A percentile compares a stretch with the other conserved stretches of the same genome.
These are phyloP conservation scores for Ceratobasidium sp. DNA, from an alignment of 1,284 basidiomycete species.

Conservation along the genomic window DNA sequence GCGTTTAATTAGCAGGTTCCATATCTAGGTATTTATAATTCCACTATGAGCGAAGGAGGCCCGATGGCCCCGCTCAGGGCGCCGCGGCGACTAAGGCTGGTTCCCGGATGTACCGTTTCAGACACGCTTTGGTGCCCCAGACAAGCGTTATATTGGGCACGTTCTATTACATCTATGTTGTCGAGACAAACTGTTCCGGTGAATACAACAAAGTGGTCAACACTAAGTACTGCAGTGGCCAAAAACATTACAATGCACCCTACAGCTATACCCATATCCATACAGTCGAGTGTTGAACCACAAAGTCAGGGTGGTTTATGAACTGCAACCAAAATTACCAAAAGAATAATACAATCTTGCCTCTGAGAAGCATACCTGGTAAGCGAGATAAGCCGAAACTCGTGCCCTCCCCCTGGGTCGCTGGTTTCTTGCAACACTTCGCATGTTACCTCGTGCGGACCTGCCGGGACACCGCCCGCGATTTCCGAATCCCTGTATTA, in stretches of 20 bases:
- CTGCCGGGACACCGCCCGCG: constrained; percentile 52
- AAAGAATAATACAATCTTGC: neutral
- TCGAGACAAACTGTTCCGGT: neutral
- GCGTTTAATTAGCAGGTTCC: no score
- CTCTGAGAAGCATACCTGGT: constrained; percentile 16
- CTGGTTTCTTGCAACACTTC: constrained; percentile 50
- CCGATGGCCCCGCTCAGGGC: no score
- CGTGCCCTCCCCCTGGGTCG: constrained; percentile 50
- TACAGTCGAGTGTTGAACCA: no score
- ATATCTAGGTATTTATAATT: no score
- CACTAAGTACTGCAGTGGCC: no score
- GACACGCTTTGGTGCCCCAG: neutral
- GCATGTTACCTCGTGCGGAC: constrained; percentile 51
- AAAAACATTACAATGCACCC: no score
- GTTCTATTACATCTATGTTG: neutral
- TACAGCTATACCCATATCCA: no score
- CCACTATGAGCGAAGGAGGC: no score
- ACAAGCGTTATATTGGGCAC: neutral
- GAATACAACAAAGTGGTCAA: neutral
- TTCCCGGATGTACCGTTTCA: no score
- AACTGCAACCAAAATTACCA: neutral
- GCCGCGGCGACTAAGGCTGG: no score
- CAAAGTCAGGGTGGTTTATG: neutral
- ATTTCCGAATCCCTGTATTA: constrained; percentile 50
- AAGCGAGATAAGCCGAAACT: constrained; percentile 51